Percentiles rank a stretch among this genome's conserved stretches.
Evolutionary conservation across 164 flowering plant genomes (phyloP).

Genomic region (Tetracentron sinense): DNA sequence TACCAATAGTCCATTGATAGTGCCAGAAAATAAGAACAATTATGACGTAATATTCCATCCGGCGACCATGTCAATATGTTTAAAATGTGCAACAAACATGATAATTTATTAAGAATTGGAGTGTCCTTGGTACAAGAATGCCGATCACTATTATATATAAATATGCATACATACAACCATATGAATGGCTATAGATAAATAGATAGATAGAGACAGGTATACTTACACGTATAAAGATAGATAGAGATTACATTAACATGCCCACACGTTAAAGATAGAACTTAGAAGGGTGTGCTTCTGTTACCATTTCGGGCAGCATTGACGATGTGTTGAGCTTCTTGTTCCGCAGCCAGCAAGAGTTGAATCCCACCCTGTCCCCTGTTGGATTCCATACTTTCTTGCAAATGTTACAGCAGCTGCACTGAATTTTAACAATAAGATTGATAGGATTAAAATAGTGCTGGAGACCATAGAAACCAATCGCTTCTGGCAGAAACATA

Average conservation of each 20-base stretch:
- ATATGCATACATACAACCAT: background rate
- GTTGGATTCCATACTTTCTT: conserved; percentile 41
- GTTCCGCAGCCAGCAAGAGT: conserved; percentile 67
- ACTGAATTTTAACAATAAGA: conserved; percentile 10
- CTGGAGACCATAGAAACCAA: background rate
- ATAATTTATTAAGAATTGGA: no score
- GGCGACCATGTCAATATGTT: no score
- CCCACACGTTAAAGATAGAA: background rate
- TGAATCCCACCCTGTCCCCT: conserved; percentile 66
- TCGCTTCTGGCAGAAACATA: background rate
- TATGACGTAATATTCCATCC: no score
- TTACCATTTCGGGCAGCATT: conserved; percentile 66
- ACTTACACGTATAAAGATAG: background rate
- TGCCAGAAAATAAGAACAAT: no score
- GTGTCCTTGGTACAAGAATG: no score
- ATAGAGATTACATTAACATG: background rate
- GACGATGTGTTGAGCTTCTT: conserved; percentile 72
- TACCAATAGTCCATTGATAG: no score
- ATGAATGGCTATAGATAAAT: background rate
- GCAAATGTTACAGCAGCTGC: conserved; percentile 7
- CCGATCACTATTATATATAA: no score
- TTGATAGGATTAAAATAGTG: background rate
- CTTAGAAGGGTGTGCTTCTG: background rate
- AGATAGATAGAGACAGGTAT: no score
- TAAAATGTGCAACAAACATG: no score